A percentile compares a stretch with the other conserved stretches of the same genome.
These are phyloP conservation scores for Diaporthe citriasiana DNA, from an alignment of 2,329 filamentous ascomycete species.

Conservation along the genomic window DNA sequence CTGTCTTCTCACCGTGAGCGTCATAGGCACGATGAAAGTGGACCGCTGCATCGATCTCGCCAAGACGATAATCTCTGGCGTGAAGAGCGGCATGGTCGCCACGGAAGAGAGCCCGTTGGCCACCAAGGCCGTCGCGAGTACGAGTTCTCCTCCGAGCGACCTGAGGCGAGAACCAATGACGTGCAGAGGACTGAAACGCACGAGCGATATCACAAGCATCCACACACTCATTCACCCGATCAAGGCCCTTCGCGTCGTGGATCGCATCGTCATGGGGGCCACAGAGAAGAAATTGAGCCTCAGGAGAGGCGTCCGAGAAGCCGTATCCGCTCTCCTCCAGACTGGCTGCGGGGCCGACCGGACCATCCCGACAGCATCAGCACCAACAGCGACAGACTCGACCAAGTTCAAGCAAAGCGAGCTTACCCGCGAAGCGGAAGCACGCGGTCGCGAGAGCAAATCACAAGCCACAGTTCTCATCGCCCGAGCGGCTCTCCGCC, in stretches of 20 bases:
- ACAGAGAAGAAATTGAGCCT: not conserved
- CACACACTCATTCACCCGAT: constrained; percentile 35
- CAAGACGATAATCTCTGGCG: not conserved
- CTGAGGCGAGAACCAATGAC: not conserved
- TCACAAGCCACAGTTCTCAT: constrained; percentile 11
- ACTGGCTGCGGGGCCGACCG: not conserved
- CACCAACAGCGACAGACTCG: not conserved
- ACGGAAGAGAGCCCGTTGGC: not conserved
- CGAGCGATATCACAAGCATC: constrained; percentile 35
- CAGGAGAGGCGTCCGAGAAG: constrained; percentile 1
- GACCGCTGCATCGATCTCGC: not conserved
- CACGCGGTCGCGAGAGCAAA: not conserved
- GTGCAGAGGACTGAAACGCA: constrained; percentile 14
- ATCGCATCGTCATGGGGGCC: not conserved
- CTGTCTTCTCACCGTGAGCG: not conserved
- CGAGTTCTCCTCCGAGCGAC: not conserved
- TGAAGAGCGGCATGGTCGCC: not conserved
- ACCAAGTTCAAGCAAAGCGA: constrained; percentile 10
- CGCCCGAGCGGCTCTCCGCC: constrained; percentile 14
- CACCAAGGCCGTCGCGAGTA: not conserved
- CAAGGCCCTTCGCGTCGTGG: not conserved
- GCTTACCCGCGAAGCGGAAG: not conserved
- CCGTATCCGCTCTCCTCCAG: not conserved
- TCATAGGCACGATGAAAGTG: not conserved
- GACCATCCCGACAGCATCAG: not conserved